Evolutionary conservation across 352 stramenopile genomes (phyloP), one percentile per base, ranked within the genome.

Genomic region (Nothophytophthora sp.): DNA sequence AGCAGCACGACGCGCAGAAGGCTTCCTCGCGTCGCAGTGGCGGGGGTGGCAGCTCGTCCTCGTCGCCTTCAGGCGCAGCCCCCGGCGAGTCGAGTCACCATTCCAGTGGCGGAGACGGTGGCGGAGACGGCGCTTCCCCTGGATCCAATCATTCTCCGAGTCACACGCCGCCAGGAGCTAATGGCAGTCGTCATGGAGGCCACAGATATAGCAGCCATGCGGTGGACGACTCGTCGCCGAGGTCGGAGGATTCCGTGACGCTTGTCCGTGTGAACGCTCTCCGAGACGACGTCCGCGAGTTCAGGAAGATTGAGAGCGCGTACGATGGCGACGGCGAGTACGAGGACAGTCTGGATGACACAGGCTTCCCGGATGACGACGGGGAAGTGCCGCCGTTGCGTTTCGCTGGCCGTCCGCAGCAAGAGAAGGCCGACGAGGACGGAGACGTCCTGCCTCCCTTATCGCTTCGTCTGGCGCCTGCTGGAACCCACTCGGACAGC

Each of bases 1-100:
- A 91, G 36, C 75, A 92, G 50, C 85, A 95, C 51, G 82, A 95
- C 43, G 76, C 71, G 16, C 66, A 86, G 25, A 82, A 82, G 25
- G 64, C 46, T 12, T 72, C 59, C 18, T 76, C 64, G 42, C 61
- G 63, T 46, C 75, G 77, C 8, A 67, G 70, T 22, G 57, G 49
- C 18, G 64, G 56, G 0, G 55, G 63, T 18, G 47, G 50, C 23
- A 67, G 60, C 20, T 73, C 63, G 2, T 73, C 63, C 2, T 64
- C 54, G 4, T 65, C 52, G 24, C 55, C 57, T 45, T 53, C 49
- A 30, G 50, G 28, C 11, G 51, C 49, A 1, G 37, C 60, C 12
- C 50, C 41, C 32, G 42, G 42, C 7, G 42, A 32, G 11, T 55
- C 50, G 40, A 35, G 37, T 29, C 35, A n/a, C n/a, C n/a, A n/a